Conservation (phyloP, 345 rosid species). For the Populus tremula region DNA sequence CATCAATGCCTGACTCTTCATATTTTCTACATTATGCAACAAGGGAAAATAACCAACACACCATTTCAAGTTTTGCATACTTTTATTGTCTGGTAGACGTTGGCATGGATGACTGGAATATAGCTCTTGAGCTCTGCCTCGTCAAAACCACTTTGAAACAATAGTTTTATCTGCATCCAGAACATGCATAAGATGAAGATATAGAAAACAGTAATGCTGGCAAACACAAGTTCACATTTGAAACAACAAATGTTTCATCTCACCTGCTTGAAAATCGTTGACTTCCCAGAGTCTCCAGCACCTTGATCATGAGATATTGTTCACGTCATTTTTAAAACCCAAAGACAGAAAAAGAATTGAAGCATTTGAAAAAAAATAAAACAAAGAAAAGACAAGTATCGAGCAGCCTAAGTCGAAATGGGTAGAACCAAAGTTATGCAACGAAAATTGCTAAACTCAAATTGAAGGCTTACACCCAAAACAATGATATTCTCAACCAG, state of each 20-base stretch:
- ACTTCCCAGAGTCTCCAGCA: slow-evolving; percentile 98
- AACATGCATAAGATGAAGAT: slow-evolving; percentile 4
- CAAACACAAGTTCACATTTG: neutral
- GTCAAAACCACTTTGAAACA: slow-evolving; percentile 96
- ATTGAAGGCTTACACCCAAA: neutral
- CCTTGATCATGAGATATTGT: slow-evolving; percentile 46
- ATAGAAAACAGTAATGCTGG: slow-evolving; percentile 6
- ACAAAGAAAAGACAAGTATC: neutral
- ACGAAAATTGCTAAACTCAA: neutral
- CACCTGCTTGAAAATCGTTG: slow-evolving; percentile 99
- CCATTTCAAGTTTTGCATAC: slow-evolving; percentile 78
- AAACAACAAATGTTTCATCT: slow-evolving; percentile 14
- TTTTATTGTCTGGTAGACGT: slow-evolving; percentile 96
- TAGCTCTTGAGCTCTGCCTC: slow-evolving; percentile 86
- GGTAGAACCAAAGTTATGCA: neutral
- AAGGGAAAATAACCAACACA: slow-evolving; percentile 71
- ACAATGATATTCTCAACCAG: neutral
- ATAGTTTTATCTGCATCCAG: slow-evolving; percentile 74
- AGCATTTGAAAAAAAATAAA: neutral
- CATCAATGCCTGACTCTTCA: slow-evolving; percentile 24
- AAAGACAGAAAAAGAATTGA: neutral
- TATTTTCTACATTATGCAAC: slow-evolving; percentile 28
- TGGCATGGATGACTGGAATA: slow-evolving; percentile 90
- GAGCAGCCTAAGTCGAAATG: neutral
- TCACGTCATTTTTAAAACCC: slow-evolving; percentile 1